Percentiles rank a stretch among this genome's conserved stretches.
Evolutionary conservation across 164 flowering plant species (phyloP).

Genomic region (Paratinospora sagittata): DNA sequence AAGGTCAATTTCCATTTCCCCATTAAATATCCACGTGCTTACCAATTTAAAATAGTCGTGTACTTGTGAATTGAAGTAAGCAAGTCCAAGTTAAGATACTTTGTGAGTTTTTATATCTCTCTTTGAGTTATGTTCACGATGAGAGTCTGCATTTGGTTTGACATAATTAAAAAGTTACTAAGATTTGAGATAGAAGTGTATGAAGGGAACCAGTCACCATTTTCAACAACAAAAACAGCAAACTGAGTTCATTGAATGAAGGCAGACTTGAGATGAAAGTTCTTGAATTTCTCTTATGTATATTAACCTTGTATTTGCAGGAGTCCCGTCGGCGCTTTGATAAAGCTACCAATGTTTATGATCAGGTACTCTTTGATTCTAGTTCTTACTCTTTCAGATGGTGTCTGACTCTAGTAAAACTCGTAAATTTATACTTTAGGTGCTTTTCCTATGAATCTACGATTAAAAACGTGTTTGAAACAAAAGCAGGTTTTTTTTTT

Average conservation of each 20-base stretch:
- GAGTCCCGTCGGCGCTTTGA: slow-evolving; percentile 83
- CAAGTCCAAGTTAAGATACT: too few species aligned
- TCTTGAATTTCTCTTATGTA: slow-evolving; percentile 1
- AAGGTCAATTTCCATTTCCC: not conserved
- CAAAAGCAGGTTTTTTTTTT: too few species aligned
- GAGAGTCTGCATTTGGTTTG: not conserved
- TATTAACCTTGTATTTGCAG: slow-evolving; percentile 31
- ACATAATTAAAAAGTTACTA: not conserved
- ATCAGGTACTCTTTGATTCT: slow-evolving; percentile 54
- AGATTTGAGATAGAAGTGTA: not conserved
- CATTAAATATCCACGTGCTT: not conserved
- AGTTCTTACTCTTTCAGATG: not conserved
- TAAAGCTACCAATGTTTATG: slow-evolving; percentile 64
- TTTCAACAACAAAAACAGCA: not conserved
- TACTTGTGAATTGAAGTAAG: not conserved
- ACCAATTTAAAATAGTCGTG: not conserved
- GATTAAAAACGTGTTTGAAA: too few species aligned
- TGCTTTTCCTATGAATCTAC: too few species aligned
- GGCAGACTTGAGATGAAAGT: not conserved
- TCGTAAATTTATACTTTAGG: too few species aligned
- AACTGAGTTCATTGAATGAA: not conserved
- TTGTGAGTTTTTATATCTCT: too few species aligned
- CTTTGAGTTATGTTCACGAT: not conserved
- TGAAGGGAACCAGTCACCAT: not conserved
- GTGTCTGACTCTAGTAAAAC: not conserved